Percentiles rank a stretch among this genome's conserved stretches.
Evolutionary conservation across 306 rosid genomes (phyloP).

Genomic region (Quercus agrifolia): DNA sequence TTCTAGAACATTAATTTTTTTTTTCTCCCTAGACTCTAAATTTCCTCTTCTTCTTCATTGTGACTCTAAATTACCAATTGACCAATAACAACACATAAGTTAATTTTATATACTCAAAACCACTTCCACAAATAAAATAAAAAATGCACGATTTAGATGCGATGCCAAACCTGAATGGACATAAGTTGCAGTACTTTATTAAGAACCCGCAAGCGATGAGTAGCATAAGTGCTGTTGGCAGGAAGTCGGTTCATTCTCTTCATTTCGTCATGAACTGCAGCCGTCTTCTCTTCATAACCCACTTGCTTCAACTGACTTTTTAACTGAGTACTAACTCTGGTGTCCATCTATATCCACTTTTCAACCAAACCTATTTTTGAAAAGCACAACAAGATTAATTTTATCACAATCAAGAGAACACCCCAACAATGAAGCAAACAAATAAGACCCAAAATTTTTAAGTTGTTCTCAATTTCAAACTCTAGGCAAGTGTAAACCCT

Average conservation of each 20-base stretch:
- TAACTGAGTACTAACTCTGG: slow-evolving; percentile 28
- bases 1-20: background rate
- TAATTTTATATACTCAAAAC: background rate
- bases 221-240: slow-evolving; percentile 52
- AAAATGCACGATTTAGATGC: background rate
- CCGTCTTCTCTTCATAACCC: slow-evolving; percentile 51
- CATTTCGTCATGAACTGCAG: slow-evolving; percentile 58
- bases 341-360: slow-evolving; percentile 35
- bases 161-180: slow-evolving; percentile 54
- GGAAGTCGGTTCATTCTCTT: slow-evolving; percentile 60
- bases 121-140: background rate
- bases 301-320: slow-evolving; percentile 28
- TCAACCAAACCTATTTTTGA: background rate
- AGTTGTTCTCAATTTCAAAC: background rate
- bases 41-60: background rate
- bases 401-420: background rate
- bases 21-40: background rate
- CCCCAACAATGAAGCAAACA: background rate
- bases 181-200: slow-evolving; percentile 75
- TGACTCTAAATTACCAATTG: background rate
- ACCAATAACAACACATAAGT: background rate
- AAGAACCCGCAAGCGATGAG: slow-evolving; percentile 77
- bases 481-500: background rate
- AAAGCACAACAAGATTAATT: background rate
- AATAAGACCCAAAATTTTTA: background rate